phyloP scores from a whole-genome alignment of 1,284 basidiomycete species.

The Abortiporus biennis region DNA sequence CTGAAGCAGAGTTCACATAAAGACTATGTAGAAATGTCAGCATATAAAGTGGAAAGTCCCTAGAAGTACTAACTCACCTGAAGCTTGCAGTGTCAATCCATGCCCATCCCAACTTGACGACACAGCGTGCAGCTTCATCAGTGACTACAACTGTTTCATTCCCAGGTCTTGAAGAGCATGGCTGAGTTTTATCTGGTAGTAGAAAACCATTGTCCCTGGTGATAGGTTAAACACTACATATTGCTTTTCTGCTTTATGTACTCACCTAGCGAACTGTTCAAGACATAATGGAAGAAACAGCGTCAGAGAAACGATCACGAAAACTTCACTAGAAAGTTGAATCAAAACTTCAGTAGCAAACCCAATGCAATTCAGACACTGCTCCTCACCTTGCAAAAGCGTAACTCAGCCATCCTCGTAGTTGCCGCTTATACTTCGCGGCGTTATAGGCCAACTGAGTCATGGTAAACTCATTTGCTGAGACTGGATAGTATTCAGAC shows the following conservation, averaged over 20 bases:
- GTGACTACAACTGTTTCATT: slow-evolving; percentile 12
- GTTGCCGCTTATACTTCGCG: slow-evolving; percentile 30
- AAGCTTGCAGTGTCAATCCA: slow-evolving; percentile 89
- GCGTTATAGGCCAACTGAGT: slow-evolving; percentile 2
- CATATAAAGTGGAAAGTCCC: too few species aligned
- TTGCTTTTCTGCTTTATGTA: background rate
- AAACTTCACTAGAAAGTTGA: slow-evolving; percentile 56
- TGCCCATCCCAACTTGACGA: slow-evolving; percentile 66
- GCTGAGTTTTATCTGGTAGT: slow-evolving; percentile 50
- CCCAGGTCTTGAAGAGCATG: slow-evolving; percentile 32
- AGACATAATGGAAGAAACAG: slow-evolving; percentile 79
- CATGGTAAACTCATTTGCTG: too few species aligned
- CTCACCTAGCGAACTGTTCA: slow-evolving; percentile 66
- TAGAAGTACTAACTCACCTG: slow-evolving; percentile 45
- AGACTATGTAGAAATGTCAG: slow-evolving; percentile 42
- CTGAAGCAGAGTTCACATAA: slow-evolving; percentile 82
- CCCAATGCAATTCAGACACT: background rate
- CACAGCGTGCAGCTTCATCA: slow-evolving; percentile 47
- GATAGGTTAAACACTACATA: background rate
- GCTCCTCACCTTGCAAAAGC: slow-evolving; percentile 64
- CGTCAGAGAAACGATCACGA: slow-evolving; percentile 74
- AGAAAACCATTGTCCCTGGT: slow-evolving; percentile 69
- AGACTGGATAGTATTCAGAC: too few species aligned
- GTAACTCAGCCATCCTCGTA: slow-evolving; percentile 71
- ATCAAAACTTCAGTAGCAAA: slow-evolving; percentile 3